Evolutionary conservation across 257 asterid species (phyloP).

Genomic region (Jaltomata sinuosa): DNA sequence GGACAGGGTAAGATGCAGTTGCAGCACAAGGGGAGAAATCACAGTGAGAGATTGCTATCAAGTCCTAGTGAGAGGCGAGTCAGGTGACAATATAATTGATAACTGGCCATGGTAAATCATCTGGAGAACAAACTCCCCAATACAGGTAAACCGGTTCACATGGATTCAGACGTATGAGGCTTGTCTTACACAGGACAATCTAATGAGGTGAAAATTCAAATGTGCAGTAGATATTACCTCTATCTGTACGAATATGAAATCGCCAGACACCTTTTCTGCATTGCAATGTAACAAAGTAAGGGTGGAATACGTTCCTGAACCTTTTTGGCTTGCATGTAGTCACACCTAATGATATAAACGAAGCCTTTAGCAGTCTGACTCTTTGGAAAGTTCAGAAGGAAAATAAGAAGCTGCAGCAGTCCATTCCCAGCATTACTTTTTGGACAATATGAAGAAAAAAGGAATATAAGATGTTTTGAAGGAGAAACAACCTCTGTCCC

Average conservation of each 20-base stretch:
- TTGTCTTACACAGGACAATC: not conserved
- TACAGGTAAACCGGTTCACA: not conserved
- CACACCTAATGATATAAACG: not conserved
- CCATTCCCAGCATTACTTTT: not conserved
- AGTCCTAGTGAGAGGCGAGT: not conserved
- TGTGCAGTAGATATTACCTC: not conserved
- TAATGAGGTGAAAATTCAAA: not conserved
- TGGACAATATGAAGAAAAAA: not conserved
- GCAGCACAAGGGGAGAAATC: not conserved
- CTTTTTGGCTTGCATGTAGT: not conserved
- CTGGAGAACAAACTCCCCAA: not conserved
- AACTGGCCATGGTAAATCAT: not conserved
- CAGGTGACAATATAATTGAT: not conserved
- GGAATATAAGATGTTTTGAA: not conserved
- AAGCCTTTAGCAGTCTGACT: not conserved
- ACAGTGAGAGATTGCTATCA: not conserved
- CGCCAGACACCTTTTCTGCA: not conserved
- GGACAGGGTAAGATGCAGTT: not conserved
- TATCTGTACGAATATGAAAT: not conserved
- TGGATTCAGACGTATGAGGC: not conserved
- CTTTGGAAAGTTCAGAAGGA: not conserved
- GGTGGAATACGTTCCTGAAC: not conserved
- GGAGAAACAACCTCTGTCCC: not conserved
- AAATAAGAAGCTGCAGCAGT: not conserved
- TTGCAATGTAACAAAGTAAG: not conserved